These are phyloP conservation scores for Scheffersomyces ergatensis DNA, from an alignment of 805 yeast genomes.

Conservation along the genomic window DNA sequence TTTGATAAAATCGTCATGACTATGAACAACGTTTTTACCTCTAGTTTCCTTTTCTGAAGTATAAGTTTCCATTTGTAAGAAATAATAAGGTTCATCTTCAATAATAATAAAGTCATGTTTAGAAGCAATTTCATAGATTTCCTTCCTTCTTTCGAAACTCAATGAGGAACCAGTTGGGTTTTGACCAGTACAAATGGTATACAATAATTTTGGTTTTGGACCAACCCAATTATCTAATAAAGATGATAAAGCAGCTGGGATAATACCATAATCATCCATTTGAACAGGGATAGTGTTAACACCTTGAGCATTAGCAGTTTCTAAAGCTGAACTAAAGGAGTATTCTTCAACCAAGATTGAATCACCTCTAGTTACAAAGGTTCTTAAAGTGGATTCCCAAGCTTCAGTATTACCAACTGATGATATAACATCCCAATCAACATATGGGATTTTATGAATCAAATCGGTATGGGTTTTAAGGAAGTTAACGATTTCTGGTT, in stretches of 20 bases:
- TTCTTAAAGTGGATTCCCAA: slow-evolving; percentile 80
- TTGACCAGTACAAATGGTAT: slow-evolving; percentile 95
- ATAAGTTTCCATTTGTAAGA: slow-evolving; percentile 88
- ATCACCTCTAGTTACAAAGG: slow-evolving; percentile 77
- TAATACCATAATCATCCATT: slow-evolving; percentile 76
- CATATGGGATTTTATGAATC: slow-evolving; percentile 45
- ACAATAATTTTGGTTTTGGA: slow-evolving; percentile 78
- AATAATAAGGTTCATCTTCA: slow-evolving; percentile 98
- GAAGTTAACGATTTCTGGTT: slow-evolving; percentile 64
- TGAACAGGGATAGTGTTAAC: slow-evolving; percentile 66
- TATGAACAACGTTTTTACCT: slow-evolving; percentile 28
- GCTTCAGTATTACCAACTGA: slow-evolving; percentile 89
- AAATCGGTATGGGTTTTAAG: slow-evolving; percentile 70
- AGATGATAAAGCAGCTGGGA: slow-evolving; percentile 65
- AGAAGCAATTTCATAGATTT: slow-evolving; percentile 73
- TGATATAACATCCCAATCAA: slow-evolving; percentile 68
- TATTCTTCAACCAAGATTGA: slow-evolving; percentile 78
- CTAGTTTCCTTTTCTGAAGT: slow-evolving; percentile 39
- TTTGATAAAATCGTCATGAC: slow-evolving; percentile 63
- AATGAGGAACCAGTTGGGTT: slow-evolving; percentile 95
- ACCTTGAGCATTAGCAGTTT: slow-evolving; percentile 74
- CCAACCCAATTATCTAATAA: slow-evolving; percentile 70
- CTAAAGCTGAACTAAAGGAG: slow-evolving; percentile 81
- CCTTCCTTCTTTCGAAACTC: slow-evolving; percentile 69
- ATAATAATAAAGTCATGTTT: slow-evolving; percentile 83